Evolutionary conservation across 2,329 filamentous ascomycete genomes (phyloP), one percentile per base, ranked within the genome.

Genomic region (Lasiodiplodia sp.): DNA sequence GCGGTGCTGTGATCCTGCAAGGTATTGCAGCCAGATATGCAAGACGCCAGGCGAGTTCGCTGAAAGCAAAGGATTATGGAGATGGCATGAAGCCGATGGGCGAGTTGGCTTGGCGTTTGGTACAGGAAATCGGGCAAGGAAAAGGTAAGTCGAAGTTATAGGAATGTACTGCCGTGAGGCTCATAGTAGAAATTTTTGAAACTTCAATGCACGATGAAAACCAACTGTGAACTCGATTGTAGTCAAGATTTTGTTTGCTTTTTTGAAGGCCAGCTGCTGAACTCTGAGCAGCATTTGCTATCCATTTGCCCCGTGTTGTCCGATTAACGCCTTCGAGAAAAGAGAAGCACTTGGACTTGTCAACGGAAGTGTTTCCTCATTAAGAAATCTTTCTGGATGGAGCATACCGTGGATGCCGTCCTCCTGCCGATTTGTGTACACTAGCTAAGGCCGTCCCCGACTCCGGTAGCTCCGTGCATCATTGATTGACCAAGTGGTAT

Each of bases 21-120:
- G 96, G 96, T 3, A 98, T 99, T 78, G 94, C 94, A 60, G 96
- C 96, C 62, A 84, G 96, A 71, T 92, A 92, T 78, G 96, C 96
- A 31, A 82, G 87, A 58, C 84, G 95, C 60, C 95, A 98, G 85
- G 96, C 96, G 47, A 97, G 94, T 81, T 97, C 93, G 78, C 91
- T 88, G 69, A 88, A 91, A 78, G 96, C 96, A 7, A 87, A 85
- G 73, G 86, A 89, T 52, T 92, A 97, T 80, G 93, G 86, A 1
- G 83, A 82, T 67, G 87, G 88, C 78, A 89, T 92, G 81, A 85
- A 83, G 56, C 89, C 92, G 25, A 88, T 95, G 83, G 94, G 91
- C 0, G 86, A 93, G 79, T 85, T 91, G 74, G 92, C 93, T 6
- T 97, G 94, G 93, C 84, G 86, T 69, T 81, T 93, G 73, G 90